Evolutionary conservation across 2,329 filamentous ascomycete genomes (phyloP).

Genomic region (Teratosphaeria gauchensis): DNA sequence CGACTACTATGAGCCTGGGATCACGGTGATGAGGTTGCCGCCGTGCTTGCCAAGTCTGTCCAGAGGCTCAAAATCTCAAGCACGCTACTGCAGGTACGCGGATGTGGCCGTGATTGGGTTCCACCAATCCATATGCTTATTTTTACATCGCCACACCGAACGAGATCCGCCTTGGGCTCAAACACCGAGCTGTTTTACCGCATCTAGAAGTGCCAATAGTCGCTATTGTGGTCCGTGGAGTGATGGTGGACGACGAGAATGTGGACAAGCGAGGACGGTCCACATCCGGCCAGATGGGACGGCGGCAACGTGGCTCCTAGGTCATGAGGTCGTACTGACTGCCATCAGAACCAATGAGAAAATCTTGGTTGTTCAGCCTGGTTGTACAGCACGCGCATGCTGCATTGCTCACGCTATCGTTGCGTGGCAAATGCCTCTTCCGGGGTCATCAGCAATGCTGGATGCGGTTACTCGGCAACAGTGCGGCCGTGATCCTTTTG

Average conservation of each 20-base stretch:
- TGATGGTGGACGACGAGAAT: background rate
- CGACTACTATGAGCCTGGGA: background rate
- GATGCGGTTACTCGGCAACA: background rate
- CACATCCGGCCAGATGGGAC: background rate
- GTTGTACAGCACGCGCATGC: background rate
- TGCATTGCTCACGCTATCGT: background rate
- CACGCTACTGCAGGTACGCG: background rate
- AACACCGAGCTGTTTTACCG: background rate
- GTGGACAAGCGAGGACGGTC: background rate
- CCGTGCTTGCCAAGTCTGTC: background rate
- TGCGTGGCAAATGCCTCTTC: background rate
- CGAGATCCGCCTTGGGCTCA: background rate
- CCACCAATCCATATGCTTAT: background rate
- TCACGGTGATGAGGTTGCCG: background rate
- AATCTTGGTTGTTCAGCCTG: background rate
- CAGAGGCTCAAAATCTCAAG: background rate
- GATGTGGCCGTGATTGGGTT: background rate
- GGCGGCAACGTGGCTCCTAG: background rate
- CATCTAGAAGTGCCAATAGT: background rate
- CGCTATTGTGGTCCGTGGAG: background rate
- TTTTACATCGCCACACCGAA: background rate
- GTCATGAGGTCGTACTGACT: background rate
- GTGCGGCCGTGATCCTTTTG: background rate
- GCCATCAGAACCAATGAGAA: background rate
- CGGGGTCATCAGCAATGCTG: background rate